Evolutionary conservation across 768 basidiomycete species (phyloP), one percentile per base, ranked within the genome.

Genomic region (Leccinellum rugosiceps): DNA sequence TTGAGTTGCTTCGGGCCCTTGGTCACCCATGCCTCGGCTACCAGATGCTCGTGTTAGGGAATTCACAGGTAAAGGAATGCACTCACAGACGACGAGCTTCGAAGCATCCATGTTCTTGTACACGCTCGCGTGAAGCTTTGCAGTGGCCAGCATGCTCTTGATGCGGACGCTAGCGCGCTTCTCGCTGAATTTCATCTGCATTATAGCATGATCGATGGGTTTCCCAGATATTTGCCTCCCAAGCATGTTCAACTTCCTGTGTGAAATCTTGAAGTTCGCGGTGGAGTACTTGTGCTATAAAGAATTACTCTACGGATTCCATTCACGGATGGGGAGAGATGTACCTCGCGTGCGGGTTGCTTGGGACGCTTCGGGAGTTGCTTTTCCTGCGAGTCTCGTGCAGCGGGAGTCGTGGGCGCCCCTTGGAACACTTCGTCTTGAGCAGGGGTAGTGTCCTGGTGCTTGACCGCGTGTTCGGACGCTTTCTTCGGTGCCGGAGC

Each of bases 131-230:
- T 95, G 90, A 68, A 94, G 85, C 67, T 90, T 88, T 3, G 94
- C 94, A 1, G 90, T 83, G 13, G 84, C 85, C 46, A 98, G 80
- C 83, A 93, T 93, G 63, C 87, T 90, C 81, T 92, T 87, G 57
- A 99, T 84, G 58, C 92, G 86, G 48, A 78, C 80, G 61, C 92
- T 87, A 14, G 90, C 92, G 23, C 92, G 83, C 75, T 99, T 99
- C 72, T 95, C 89, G 61, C 90, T 92, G 73, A 97, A 98, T 70
- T 90, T 83, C 92, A 98, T 95, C 66, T 99, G 96, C 56, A 98
- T 77, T 69, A 99, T 96, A 34, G 96, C 96, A 63, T 88, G 85
- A 75, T 98, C 95, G 58, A 98, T 88, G 17, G 95, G 94, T 65
- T 93, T 88, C 19, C 92, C 90, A 3, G 91, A 81, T 61, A 99